Evolutionary conservation across 1,284 basidiomycete genomes (phyloP).

Genomic region (Singerocomus inundabilis): DNA sequence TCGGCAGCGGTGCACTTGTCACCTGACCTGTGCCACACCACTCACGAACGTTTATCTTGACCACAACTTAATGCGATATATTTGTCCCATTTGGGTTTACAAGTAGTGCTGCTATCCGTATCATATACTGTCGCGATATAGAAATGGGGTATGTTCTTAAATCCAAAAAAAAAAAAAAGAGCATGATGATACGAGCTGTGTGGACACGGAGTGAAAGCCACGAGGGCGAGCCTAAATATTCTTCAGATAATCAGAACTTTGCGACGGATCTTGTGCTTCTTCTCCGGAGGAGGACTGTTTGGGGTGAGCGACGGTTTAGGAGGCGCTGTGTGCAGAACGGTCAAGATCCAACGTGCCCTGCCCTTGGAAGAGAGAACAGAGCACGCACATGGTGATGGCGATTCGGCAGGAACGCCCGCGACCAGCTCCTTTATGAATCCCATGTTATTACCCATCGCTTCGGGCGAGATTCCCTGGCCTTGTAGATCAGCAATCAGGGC

Average conservation of each 20-base stretch:
- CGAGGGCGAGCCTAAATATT: not conserved
- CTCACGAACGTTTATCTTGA: constrained; percentile 5
- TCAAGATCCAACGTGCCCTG: too few species aligned
- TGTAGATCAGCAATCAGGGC: constrained; percentile 63
- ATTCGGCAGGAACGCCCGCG: constrained; percentile 29
- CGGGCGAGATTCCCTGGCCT: constrained; percentile 53
- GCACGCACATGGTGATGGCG: constrained; percentile 16
- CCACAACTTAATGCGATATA: constrained; percentile 6
- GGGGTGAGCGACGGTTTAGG: constrained; percentile 9
- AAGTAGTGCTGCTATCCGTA: constrained; percentile 24
- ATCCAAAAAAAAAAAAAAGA: constrained; percentile 9
- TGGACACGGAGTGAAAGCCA: not conserved
- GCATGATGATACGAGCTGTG: constrained; percentile 4
- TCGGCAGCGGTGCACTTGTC: not conserved
- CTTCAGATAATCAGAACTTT: constrained; percentile 30
- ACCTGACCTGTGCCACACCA: not conserved
- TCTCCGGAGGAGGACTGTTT: constrained; percentile 20
- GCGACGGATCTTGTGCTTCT: constrained; percentile 34
- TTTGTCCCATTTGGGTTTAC: constrained; percentile 19
- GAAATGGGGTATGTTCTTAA: constrained; percentile 11
- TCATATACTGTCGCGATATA: constrained; percentile 18
- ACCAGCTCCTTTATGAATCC: constrained; percentile 70
- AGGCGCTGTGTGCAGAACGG: constrained; percentile 12
- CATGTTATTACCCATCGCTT: constrained; percentile 58
- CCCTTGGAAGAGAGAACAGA: not conserved